These are phyloP conservation scores for Cornus florida DNA, from an alignment of 148 eudicot species.

Conservation along the genomic window DNA sequence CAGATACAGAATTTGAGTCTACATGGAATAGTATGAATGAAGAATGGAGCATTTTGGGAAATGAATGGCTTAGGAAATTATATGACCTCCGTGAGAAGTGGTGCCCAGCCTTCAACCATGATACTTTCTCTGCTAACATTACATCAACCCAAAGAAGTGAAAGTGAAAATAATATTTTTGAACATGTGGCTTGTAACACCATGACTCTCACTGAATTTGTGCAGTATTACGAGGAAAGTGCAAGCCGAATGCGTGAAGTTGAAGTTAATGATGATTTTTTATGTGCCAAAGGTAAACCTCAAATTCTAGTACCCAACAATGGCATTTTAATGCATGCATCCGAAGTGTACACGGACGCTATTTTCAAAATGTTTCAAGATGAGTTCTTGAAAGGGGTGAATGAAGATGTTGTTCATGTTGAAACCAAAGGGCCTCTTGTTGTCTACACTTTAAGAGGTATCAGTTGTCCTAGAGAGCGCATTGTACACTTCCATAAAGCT, in stretches of 20 bases:
- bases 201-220: constrained; percentile 8
- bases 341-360: neutral
- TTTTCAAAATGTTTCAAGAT: neutral
- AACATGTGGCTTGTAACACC: neutral
- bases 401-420: neutral
- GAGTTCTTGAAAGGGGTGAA: constrained; percentile 2
- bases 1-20: neutral
- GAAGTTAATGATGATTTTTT: neutral
- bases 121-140: neutral
- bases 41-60: neutral
- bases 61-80: neutral
- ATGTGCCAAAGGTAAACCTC: neutral
- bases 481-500: neutral
- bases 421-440: neutral
- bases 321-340: constrained; percentile 5
- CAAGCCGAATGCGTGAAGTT: neutral
- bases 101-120: constrained; percentile 1
- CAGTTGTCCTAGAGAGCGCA: neutral
- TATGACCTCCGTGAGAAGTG: constrained; percentile 1
- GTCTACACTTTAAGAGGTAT: neutral
- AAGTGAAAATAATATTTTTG: neutral
- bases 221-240: neutral
- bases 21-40: neutral
- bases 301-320: neutral
- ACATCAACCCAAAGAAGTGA: constrained; percentile 15